These are phyloP conservation scores for Citrus maxima DNA, from an alignment of 345 rosid genomes.

Conservation along the genomic window DNA sequence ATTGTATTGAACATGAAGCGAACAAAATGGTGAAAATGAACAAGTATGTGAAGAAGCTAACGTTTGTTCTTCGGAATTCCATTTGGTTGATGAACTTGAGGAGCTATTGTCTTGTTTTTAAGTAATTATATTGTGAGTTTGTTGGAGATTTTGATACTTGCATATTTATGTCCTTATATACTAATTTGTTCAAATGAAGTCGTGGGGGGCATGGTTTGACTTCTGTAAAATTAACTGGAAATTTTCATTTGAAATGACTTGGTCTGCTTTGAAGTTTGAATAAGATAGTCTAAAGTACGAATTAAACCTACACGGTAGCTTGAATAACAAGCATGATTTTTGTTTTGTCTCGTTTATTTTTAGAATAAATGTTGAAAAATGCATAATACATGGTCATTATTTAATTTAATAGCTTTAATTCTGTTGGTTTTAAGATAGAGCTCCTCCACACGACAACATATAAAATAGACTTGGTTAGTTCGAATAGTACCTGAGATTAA, in stretches of 20 bases:
- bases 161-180: not conserved
- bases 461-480: no score
- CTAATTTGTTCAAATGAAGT: not conserved
- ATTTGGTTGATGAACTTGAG: not conserved
- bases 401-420: no score
- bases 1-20: not conserved
- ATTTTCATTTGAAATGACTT: not conserved
- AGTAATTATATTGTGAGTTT: not conserved
- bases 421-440: not conserved
- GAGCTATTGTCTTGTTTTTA: not conserved
- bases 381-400: not conserved
- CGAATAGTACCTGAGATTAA: no score
- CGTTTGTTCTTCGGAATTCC: not conserved
- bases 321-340: not conserved
- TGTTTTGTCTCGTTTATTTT: not conserved
- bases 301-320: not conserved
- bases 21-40: constrained; percentile 11
- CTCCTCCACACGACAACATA: not conserved
- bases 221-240: not conserved
- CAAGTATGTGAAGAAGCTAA: not conserved
- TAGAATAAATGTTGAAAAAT: not conserved
- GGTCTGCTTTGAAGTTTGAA: constrained; percentile 6
- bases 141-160: not conserved
- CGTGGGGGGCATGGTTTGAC: not conserved
- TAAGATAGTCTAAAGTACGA: not conserved